Evolutionary conservation across 2,329 filamentous ascomycete species (phyloP), one percentile per base, ranked within the genome.

Genomic region (Eutypella sp.): DNA sequence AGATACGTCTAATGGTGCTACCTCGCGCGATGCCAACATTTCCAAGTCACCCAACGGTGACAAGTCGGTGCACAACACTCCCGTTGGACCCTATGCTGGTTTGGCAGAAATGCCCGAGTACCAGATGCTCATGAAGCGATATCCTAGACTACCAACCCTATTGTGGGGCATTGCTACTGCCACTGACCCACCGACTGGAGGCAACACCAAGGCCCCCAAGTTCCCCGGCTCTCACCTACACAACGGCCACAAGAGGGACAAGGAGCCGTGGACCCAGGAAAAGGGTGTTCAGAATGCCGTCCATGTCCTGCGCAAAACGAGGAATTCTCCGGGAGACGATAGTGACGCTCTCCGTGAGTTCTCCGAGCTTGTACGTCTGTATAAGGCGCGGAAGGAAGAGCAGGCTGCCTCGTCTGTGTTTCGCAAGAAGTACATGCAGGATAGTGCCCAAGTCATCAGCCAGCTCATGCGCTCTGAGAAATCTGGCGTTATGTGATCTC

Each of bases 331-430:
- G 1, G 71, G 74, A n/a, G 72, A 75, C 52, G 75, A 75, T 47
- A 79, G 79, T 24, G 78, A 83, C 53, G 81, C 70, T 4, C 67
- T 85, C 24, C 67, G 75, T 43, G 81, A 84, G 61, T 85, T 81
- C 56, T 76, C 74, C 40, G 76, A 79, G 49, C 65, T 84, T 19
- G 71, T 84, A 16, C 56, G 81, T 27, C 65, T 81, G 19, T 64
- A 64, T 44, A 59, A 58, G 45, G 45, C 55, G 2, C 51, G 54
- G 42, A 48, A 51, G 36, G 63, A 65, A 37, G 56, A 56, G 13
- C 60, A 64, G 29, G 64, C 71, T 22, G 59, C 67, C 7, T 62
- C 65, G 6, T 63, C 63, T 6, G 37, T 69, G 5, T 57, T 78
- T 36, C 67, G 73, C 50, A 66, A 69, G 48, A 70, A 78, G 51